A percentile compares a stretch with the other conserved stretches of the same genome.
Conservation (phyloP, 345 rosid genomes). For the Microcos paniculata region DNA sequence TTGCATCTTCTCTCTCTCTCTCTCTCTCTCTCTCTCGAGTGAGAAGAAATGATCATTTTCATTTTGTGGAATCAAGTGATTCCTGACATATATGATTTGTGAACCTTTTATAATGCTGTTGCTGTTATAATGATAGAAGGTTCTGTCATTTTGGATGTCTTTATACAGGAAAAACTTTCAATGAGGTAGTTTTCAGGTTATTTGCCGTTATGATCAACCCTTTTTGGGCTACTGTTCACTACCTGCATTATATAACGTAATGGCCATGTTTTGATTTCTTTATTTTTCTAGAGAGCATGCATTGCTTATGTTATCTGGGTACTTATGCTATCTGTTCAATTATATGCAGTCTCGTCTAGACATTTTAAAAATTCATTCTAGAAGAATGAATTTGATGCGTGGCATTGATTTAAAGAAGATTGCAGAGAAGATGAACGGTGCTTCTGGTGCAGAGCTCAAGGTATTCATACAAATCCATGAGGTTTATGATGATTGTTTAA, state of each 20-base stretch:
- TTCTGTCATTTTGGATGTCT: background rate
- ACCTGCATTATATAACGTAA: background rate
- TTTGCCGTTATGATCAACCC: background rate
- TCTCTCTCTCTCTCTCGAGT: background rate
- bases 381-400: constrained; percentile 97
- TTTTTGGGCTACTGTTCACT: background rate
- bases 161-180: background rate
- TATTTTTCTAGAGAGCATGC: background rate
- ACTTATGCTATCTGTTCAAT: background rate
- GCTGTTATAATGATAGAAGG: background rate
- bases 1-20: background rate
- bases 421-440: constrained; percentile 98
- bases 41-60: background rate
- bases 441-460: constrained; percentile 99
- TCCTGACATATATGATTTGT: background rate
- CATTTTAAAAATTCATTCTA: constrained; percentile 94
- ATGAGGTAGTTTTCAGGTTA: background rate
- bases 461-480: constrained; percentile 27
- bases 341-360: constrained; percentile 82
- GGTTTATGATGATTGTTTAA: background rate
- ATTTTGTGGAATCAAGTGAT: background rate
- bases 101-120: background rate
- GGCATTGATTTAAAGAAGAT: constrained; percentile 98
- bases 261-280: background rate
- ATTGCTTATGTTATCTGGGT: background rate